These are phyloP conservation scores for Yamadazyma songkhlaensis DNA, from an alignment of 1,139 yeast species.

Conservation along the genomic window DNA sequence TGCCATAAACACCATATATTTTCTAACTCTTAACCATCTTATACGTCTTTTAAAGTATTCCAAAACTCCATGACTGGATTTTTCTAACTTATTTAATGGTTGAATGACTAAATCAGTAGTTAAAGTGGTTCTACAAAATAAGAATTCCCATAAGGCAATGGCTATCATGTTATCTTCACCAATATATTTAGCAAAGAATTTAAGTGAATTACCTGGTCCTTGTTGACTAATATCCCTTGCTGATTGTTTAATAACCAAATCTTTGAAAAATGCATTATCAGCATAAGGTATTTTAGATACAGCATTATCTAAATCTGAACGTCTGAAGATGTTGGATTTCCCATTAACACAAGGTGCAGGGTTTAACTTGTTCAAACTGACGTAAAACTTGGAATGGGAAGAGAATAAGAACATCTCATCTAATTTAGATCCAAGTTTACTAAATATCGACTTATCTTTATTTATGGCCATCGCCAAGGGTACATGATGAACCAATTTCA, in stretches of 20 bases:
- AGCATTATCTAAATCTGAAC: constrained; percentile 65
- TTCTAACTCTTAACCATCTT: constrained; percentile 86
- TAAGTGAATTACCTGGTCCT: constrained; percentile 54
- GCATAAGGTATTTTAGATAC: constrained; percentile 39
- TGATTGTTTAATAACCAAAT: constrained; percentile 26
- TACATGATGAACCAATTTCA: constrained; percentile 76
- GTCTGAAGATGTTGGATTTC: constrained; percentile 77
- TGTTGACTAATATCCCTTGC: constrained; percentile 26
- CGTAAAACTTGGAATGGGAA: constrained; percentile 82
- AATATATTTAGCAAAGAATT: constrained; percentile 74
- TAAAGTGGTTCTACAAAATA: constrained; percentile 69
- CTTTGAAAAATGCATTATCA: constrained; percentile 28
- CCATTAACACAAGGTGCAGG: constrained; percentile 93
- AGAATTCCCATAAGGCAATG: constrained; percentile 74
- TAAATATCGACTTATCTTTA: constrained; percentile 14
- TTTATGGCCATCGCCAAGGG: constrained; percentile 57
- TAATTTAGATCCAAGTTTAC: constrained; percentile 59
- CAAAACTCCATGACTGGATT: constrained; percentile 37
- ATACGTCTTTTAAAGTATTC: constrained; percentile 70
- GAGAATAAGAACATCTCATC: constrained; percentile 87
- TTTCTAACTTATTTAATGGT: constrained; percentile 51
- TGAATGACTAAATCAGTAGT: constrained; percentile 79
- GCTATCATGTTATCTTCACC: constrained; percentile 96
- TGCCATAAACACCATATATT: constrained; percentile 84
- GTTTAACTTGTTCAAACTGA: constrained; percentile 70